Evolutionary conservation across 140 eudicot genomes (phyloP), one percentile per base, ranked within the genome.

Genomic region (Flaveria floridana): DNA sequence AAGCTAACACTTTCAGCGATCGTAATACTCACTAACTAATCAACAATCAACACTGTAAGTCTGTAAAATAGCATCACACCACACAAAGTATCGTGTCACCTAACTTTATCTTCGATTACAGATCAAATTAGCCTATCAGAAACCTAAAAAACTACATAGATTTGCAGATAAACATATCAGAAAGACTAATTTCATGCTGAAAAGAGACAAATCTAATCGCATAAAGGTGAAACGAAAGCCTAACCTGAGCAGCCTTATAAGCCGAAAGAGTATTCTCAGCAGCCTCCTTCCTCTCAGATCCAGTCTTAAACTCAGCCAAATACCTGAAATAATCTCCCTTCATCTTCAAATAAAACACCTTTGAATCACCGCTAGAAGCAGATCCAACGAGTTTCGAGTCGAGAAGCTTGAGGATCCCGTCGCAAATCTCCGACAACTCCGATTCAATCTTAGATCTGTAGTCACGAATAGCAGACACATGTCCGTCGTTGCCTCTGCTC

Each of bases 241-340:
- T 37, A 46, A 77, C 81, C 81, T 77, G 81, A 69, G 75, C 81
- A 14, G 75, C 81, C 50, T 77, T 77, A 41, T 77, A 77, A 44
- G 81, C 76, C 20, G 44, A 42, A n/a, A 70, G 37, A 59, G 82
- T 77, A 21, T n/a, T 26, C 25, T 78, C 82, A 50, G 78, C 76
- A 48, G 75, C 70, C 50, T 70, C 82, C 47, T 78, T 78, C 21
- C 76, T 62, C 21, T 70, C 76, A 70, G 16, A 44, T 6, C 77
- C 77, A 47, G 69, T 18, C 61, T 78, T 78, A 48, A 78, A 78
- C 39, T 78, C 82, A 52, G 82, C 82, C 28, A 78, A 10, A 48
- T 78, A 78, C 71, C 82, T 19, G 72, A 70, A 39, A 25, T 78
- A 78, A 78, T 70, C 82, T 21, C 81, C 81, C 30, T 77, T 77